Evolutionary conservation across 2,329 filamentous ascomycete genomes (phyloP).

Genomic region (Exophiala aquamarina): DNA sequence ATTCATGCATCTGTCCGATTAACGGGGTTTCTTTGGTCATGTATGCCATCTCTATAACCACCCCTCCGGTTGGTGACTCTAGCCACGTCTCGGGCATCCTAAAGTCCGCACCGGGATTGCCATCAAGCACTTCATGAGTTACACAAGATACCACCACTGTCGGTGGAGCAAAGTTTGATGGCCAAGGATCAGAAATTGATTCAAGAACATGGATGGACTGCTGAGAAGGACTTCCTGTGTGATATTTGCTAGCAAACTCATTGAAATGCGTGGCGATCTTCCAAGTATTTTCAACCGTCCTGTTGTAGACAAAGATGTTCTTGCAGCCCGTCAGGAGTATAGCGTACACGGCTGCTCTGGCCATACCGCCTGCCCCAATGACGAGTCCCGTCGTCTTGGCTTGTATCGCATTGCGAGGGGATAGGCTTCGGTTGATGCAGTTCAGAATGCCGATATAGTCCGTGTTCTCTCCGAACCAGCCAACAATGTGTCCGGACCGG

Average conservation of each 20-base stretch:
- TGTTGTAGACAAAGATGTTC: slow-evolving; percentile 73
- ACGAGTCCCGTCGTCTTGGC: slow-evolving; percentile 53
- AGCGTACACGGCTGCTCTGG: slow-evolving; percentile 73
- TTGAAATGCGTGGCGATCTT: slow-evolving; percentile 70
- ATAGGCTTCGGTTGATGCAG: slow-evolving; percentile 42
- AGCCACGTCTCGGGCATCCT: slow-evolving; percentile 70
- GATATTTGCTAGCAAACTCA: slow-evolving; percentile 43
- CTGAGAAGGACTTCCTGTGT: slow-evolving; percentile 35
- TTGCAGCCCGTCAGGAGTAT: slow-evolving; percentile 75
- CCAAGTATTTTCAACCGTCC: slow-evolving; percentile 66
- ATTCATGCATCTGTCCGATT: slow-evolving; percentile 64
- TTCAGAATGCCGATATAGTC: slow-evolving; percentile 46
- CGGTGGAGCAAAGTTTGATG: slow-evolving; percentile 60
- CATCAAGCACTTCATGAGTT: slow-evolving; percentile 64
- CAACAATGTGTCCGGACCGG: slow-evolving; percentile 40
- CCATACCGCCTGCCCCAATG: slow-evolving; percentile 70
- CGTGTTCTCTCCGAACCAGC: slow-evolving; percentile 47
- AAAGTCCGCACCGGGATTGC: slow-evolving; percentile 64
- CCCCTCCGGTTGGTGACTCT: slow-evolving; percentile 69
- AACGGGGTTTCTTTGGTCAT: slow-evolving; percentile 71
- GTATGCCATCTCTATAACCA: slow-evolving; percentile 74
- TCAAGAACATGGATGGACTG: slow-evolving; percentile 54
- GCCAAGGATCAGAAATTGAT: slow-evolving; percentile 64
- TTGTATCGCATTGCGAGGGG: slow-evolving; percentile 54
- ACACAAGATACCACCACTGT: slow-evolving; percentile 78